phyloP scores from a whole-genome alignment of 2,329 filamentous ascomycete genomes.

The Fusarium pininemorale region DNA sequence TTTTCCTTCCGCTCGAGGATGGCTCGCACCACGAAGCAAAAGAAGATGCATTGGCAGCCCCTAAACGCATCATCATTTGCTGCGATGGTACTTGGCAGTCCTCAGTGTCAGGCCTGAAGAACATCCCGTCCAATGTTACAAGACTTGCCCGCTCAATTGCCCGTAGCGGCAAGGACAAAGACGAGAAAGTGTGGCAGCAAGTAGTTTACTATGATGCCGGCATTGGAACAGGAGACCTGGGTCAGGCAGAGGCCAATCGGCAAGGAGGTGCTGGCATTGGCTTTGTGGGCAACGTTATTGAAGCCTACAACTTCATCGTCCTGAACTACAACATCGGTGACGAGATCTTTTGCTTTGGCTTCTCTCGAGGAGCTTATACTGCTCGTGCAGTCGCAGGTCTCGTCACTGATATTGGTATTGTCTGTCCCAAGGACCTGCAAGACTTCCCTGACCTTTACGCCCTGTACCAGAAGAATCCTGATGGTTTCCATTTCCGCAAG shows the following conservation, averaged over 20 bases:
- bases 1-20: constrained; percentile 24
- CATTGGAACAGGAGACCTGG: constrained; percentile 41
- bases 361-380: constrained; percentile 50
- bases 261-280: constrained; percentile 42
- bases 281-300: constrained; percentile 45
- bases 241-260: constrained; percentile 25
- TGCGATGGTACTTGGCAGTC: constrained; percentile 51
- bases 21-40: constrained; percentile 28
- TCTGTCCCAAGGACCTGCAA: constrained; percentile 40
- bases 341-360: constrained; percentile 50
- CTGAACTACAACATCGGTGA: constrained; percentile 46
- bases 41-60: constrained; percentile 17
- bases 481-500: constrained; percentile 33
- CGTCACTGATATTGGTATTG: constrained; percentile 42
- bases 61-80: constrained; percentile 46
- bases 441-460: constrained; percentile 40
- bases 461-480: constrained; percentile 37
- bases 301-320: constrained; percentile 50
- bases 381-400: constrained; percentile 48
- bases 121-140: constrained; percentile 47
- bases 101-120: constrained; percentile 37
- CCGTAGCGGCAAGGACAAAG: constrained; percentile 36
- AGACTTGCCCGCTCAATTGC: constrained; percentile 45
- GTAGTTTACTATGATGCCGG: constrained; percentile 51
- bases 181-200: constrained; percentile 46